Percentiles rank a stretch among this genome's conserved stretches.
phyloP scores from a whole-genome alignment of 2,329 filamentous ascomycete species.

The Ceratocystis cacaofunesta region DNA sequence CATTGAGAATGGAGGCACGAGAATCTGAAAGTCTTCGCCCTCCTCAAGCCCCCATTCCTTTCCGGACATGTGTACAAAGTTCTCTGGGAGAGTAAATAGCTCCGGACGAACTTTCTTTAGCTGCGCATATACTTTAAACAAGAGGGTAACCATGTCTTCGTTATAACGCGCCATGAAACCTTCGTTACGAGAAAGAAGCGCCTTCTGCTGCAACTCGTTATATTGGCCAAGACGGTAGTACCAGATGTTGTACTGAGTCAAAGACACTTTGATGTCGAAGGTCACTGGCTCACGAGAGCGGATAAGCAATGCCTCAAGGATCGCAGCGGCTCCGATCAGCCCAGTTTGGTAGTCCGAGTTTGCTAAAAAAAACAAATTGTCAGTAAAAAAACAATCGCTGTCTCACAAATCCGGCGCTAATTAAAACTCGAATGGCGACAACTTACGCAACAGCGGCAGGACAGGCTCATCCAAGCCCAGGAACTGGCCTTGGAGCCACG shows the following conservation, averaged over 20 bases:
- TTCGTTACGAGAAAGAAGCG: conserved; percentile 17
- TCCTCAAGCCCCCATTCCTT: conserved; percentile 14
- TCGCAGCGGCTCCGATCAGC: conserved; percentile 18
- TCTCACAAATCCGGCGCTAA: neutral
- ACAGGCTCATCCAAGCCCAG: conserved; percentile 49
- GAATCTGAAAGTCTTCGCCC: conserved; percentile 12
- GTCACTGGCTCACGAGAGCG: conserved; percentile 19
- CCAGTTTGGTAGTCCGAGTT: conserved; percentile 21
- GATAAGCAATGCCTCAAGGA: conserved; percentile 18
- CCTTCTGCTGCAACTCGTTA: conserved; percentile 14
- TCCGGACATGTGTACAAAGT: conserved; percentile 17
- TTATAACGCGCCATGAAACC: conserved; percentile 18
- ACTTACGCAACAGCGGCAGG: conserved; percentile 48
- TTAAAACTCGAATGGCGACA: neutral
- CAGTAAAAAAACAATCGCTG: neutral
- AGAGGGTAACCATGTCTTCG: conserved; percentile 19
- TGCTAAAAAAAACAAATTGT: conserved; percentile 9
- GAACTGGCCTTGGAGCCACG: conserved; percentile 46
- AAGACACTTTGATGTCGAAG: conserved; percentile 20
- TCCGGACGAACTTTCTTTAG: conserved; percentile 14
- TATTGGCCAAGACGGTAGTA: conserved; percentile 20
- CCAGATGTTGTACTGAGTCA: conserved; percentile 23
- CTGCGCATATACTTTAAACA: conserved; percentile 12
- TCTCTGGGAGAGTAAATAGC: conserved; percentile 13
- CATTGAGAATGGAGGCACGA: conserved; percentile 15